Base-by-base conservation (phyloP, 306 rosid species). In the Astragalus membranaceus region DNA sequence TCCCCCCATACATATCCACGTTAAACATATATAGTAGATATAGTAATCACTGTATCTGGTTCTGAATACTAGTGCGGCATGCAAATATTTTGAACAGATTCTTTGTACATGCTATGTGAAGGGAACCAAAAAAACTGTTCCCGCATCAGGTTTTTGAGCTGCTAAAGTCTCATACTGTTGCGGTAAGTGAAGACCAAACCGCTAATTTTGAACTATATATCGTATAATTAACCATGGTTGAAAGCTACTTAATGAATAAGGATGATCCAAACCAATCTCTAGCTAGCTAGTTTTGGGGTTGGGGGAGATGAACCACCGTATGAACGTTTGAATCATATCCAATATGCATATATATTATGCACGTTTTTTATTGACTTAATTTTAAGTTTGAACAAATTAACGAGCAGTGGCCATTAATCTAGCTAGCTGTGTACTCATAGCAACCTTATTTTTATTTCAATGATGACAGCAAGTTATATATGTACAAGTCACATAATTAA, bases 181-280 rank as follows among this genome's bases (percentile, higher is more conserved):
- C 10, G 70, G 72, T 80, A 75, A 80, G 74, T 39, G 66, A 74
- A 15, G 83, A 79, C 79, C 61, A 60, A 79, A 79, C 79, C 49
- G 23, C 0, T 42, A 42, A 67, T 74, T 73, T 79, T 79, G 72
- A 79, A 79, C 52, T 50, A 54, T 9, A n/a, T n/a, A n/a, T n/a
- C n/a, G n/a, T 59, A 26, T 56, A 16, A 43, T 63, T 10, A 73
- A 39, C 3, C 59, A 39, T 32, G 4, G 37, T 49, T 67, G 47
- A 59, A 59, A 67, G 72, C 66, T 59, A 59, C 75, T 30, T 16
- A n/a, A n/a, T n/a, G n/a, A n/a, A n/a, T n/a, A 2, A 55, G 42
- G 1, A 20, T 20, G 23, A 58, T 57, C 59, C 30, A 26, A 57
- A 47, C 78, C 64, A n/a, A 63, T 15, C 39, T 58, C 4, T 13